Conservation (phyloP, 1,284 basidiomycete genomes). For the Trichosporon inkin region DNA sequence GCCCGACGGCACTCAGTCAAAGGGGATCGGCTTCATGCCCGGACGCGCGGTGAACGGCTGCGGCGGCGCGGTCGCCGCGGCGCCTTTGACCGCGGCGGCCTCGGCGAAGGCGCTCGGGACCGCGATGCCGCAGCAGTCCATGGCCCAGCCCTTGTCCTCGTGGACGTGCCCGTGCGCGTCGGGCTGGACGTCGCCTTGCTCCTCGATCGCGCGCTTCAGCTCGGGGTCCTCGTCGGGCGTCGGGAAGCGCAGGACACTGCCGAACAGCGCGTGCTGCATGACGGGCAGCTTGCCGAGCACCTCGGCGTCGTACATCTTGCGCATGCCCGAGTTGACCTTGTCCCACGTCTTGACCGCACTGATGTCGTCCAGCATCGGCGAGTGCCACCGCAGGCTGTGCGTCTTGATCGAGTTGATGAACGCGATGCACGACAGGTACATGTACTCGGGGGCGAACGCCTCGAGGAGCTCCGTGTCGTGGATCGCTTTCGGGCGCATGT, state of each 20-base stretch:
- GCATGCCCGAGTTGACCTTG: slow-evolving; percentile 96
- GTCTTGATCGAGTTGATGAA: slow-evolving; percentile 99
- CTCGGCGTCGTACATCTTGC: slow-evolving; percentile 96
- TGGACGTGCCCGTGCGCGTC: slow-evolving; percentile 64
- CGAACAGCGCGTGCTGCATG: slow-evolving; percentile 94
- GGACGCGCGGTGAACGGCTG: slow-evolving; percentile 51
- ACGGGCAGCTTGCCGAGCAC: slow-evolving; percentile 94
- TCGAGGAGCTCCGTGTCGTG: slow-evolving; percentile 88
- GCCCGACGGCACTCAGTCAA: slow-evolving; percentile 56
- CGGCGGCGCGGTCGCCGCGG: slow-evolving; percentile 38
- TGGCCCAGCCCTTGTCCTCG: slow-evolving; percentile 66
- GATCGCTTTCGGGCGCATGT: slow-evolving; percentile 87
- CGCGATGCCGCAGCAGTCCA: slow-evolving; percentile 87
- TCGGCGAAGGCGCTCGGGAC: slow-evolving; percentile 79
- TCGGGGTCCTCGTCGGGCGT: slow-evolving; percentile 50
- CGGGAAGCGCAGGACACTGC: slow-evolving; percentile 67
- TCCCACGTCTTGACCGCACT: slow-evolving; percentile 95
- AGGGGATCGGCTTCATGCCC: slow-evolving; percentile 74
- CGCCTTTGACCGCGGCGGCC: slow-evolving; percentile 55
- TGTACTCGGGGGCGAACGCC: slow-evolving; percentile 86
- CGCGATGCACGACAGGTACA: slow-evolving; percentile 93
- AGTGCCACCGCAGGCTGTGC: slow-evolving; percentile 94
- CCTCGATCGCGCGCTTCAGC: slow-evolving; percentile 39
- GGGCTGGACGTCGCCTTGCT: slow-evolving; percentile 51
- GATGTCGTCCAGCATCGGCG: slow-evolving; percentile 98